These are phyloP conservation scores for Brassica nigra DNA, from an alignment of 345 rosid genomes.

Conservation along the genomic window DNA sequence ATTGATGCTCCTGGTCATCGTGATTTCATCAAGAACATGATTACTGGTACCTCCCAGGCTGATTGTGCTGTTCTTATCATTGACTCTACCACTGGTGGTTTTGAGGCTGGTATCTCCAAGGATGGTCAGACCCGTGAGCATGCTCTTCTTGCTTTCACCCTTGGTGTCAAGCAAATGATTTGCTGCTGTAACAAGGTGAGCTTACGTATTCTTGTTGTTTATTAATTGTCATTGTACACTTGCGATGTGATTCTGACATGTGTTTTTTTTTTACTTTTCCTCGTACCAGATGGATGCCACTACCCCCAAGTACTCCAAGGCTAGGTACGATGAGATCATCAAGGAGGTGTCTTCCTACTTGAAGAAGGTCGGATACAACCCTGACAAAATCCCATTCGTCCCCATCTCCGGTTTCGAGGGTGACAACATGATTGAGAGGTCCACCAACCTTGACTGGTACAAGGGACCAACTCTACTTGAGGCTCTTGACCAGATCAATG, in stretches of 20 bases:
- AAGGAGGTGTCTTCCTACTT: too few relatives aligned
- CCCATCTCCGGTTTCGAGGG: too few relatives aligned
- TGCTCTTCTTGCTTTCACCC: slow-evolving; percentile 1
- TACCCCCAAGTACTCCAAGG: slow-evolving; percentile 9
- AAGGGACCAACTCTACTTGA: slow-evolving; percentile 17
- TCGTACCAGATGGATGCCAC: slow-evolving; percentile 5
- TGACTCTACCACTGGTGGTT: too few relatives aligned
- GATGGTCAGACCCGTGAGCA: too few relatives aligned
- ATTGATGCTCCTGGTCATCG: too few relatives aligned
- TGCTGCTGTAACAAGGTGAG: slow-evolving; percentile 14
- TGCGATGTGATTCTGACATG: not conserved
- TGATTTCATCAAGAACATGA: too few relatives aligned
- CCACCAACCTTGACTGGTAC: slow-evolving; percentile 22
- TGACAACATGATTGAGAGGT: not conserved
- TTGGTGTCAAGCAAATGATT: slow-evolving; percentile 18
- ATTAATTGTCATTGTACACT: not conserved
- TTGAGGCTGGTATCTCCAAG: too few relatives aligned
- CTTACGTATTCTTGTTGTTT: not conserved
- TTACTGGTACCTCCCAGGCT: too few relatives aligned
- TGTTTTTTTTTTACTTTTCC: too few relatives aligned
- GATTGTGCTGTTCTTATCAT: too few relatives aligned
- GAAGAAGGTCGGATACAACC: too few relatives aligned
- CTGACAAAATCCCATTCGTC: too few relatives aligned
- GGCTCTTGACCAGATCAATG: slow-evolving; percentile 19
- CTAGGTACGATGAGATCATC: slow-evolving; percentile 6